phyloP scores from a whole-genome alignment of 169 alveolate species.

The Plasmodium gallinaceum region DNA sequence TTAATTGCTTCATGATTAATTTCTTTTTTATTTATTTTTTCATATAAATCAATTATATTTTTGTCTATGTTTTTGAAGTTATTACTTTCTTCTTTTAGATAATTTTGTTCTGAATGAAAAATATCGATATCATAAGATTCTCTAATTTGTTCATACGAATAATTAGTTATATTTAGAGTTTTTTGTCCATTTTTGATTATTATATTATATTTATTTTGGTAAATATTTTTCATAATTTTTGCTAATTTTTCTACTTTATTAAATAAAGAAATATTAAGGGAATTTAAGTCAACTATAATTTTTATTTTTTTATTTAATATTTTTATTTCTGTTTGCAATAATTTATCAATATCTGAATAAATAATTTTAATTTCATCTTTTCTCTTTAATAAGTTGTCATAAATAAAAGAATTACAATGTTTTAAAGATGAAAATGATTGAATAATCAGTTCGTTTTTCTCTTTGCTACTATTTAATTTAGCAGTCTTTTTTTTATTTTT shows the following conservation, averaged over 20 bases:
- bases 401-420: not conserved
- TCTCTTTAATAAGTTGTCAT: slow-evolving; percentile 1
- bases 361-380: slow-evolving; percentile 15
- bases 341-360: slow-evolving; percentile 35
- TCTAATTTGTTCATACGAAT: slow-evolving; percentile 31
- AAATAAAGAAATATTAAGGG: slow-evolving; percentile 24
- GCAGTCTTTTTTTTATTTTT: too few species aligned
- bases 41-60: slow-evolving; percentile 35
- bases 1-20: slow-evolving; percentile 5
- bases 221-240: slow-evolving; percentile 51
- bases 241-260: slow-evolving; percentile 21
- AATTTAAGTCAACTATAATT: slow-evolving; percentile 30
- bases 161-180: slow-evolving; percentile 38
- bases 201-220: slow-evolving; percentile 50
- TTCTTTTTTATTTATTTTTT: slow-evolving; percentile 35
- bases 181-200: slow-evolving; percentile 51
- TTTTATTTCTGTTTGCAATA: slow-evolving; percentile 41
- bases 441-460: not conserved
- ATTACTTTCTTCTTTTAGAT: not conserved
- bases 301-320: slow-evolving; percentile 55
- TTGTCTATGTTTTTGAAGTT: slow-evolving; percentile 10
- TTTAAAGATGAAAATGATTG: too few species aligned
- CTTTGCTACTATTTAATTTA: too few species aligned
- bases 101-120: not conserved
- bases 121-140: slow-evolving; percentile 22